A percentile compares a stretch with the other conserved stretches of the same genome.
Conservation (phyloP, 73 alveolate species). For the Paramecium tetraurelia region DNA sequence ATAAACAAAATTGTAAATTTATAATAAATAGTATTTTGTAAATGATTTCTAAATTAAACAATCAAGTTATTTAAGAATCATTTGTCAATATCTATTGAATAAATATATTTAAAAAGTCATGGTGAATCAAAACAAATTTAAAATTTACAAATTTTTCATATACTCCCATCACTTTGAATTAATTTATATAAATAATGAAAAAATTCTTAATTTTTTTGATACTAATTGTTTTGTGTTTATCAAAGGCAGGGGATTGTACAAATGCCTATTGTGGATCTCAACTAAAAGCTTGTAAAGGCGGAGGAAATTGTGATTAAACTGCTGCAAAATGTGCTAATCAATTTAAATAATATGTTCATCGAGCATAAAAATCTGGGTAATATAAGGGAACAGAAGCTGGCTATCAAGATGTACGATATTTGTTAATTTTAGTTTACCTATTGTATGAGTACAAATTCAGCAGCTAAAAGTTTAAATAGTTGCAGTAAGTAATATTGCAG, state of each 20-base stretch:
- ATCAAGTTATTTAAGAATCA: too few relatives aligned
- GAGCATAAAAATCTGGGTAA: slow-evolving; percentile 9
- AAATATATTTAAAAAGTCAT: too few relatives aligned
- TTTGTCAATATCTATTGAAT: too few relatives aligned
- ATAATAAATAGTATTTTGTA: too few relatives aligned
- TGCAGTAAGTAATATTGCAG: background rate
- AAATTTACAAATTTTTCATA: background rate
- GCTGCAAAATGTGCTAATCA: slow-evolving; percentile 17
- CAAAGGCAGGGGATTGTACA: slow-evolving; percentile 2
- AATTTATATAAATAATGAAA: background rate
- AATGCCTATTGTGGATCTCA: background rate
- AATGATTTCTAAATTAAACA: too few relatives aligned
- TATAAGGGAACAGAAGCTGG: slow-evolving; percentile 20
- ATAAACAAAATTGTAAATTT: too few relatives aligned
- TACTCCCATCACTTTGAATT: background rate
- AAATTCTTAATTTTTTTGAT: background rate
- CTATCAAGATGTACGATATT: background rate
- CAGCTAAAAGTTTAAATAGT: slow-evolving; percentile 20
- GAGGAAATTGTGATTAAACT: slow-evolving; percentile 11
- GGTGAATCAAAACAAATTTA: too few relatives aligned
- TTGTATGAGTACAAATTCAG: background rate
- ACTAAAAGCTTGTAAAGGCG: background rate
- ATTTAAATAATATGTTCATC: background rate
- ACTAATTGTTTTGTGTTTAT: background rate
- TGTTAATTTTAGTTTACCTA: background rate